Percentiles rank a stretch among this genome's conserved stretches.
Evolutionary conservation across 768 basidiomycete species (phyloP).

Genomic region (Termitomyces sp.): DNA sequence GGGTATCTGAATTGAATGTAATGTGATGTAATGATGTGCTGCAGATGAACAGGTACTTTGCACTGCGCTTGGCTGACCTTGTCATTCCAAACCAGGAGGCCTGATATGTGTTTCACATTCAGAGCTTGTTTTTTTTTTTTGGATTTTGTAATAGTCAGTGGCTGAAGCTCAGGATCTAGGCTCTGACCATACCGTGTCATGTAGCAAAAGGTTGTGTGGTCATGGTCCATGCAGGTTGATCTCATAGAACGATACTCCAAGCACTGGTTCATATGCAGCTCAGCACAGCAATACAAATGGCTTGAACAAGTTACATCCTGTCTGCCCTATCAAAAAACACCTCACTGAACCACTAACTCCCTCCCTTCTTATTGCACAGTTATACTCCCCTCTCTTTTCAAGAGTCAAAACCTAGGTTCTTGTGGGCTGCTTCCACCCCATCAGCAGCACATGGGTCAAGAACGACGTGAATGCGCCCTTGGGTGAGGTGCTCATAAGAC

Average conservation of each 20-base stretch:
- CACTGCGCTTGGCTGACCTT: constrained; percentile 82
- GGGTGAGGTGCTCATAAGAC: constrained; percentile 90
- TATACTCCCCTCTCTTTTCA: constrained; percentile 83
- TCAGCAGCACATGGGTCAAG: constrained; percentile 95
- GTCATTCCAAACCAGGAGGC: constrained; percentile 87
- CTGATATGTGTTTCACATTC: constrained; percentile 38
- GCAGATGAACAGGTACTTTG: constrained; percentile 69
- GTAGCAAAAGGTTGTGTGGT: constrained; percentile 95
- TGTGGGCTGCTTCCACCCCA: constrained; percentile 77
- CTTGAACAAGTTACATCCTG: constrained; percentile 66
- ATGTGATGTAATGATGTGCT: constrained; percentile 1
- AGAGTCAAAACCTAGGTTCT: constrained; percentile 73
- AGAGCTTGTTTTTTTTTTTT: too few relatives aligned
- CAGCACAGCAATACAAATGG: constrained; percentile 96
- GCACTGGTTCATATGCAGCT: constrained; percentile 85
- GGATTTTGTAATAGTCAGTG: too few relatives aligned
- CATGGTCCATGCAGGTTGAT: constrained; percentile 97
- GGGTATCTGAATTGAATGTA: background rate
- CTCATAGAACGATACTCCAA: constrained; percentile 97
- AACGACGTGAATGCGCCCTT: constrained; percentile 93
- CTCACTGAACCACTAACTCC: too few relatives aligned
- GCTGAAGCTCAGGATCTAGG: too few relatives aligned
- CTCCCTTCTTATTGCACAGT: constrained; percentile 51
- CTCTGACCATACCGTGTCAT: constrained; percentile 95
- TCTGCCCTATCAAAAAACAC: too few relatives aligned